Base-by-base conservation (phyloP, 805 yeast genomes). In the Cyberlindnera mrakii region DNA sequence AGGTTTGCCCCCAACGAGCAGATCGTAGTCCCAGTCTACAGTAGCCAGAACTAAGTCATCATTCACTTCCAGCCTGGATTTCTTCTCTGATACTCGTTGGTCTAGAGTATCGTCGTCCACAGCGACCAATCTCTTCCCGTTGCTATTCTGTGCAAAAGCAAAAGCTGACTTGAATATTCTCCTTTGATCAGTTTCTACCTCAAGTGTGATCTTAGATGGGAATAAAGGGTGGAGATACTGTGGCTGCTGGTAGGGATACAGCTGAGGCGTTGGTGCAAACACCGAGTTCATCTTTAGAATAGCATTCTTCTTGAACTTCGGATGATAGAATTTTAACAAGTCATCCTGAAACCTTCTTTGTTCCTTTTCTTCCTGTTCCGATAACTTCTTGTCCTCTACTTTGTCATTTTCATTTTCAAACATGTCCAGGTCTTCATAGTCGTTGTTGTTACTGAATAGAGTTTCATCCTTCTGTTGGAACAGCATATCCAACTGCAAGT, bases 11-110 rank as follows among this genome's bases (percentile, higher is more conserved):
- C 77, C 77, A 14, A 83, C 67, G 18, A 83, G 78, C 10, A 64
- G 67, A 23, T 78, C 80, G 53, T 81, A 85, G 50, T 85, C 79
- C 95, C 95, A 86, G 45, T 82, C 87, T 15, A 85, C 82, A 0
- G 89, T 72, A 0, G 90, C 82, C 18, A 85, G 64, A 3, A 82
- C 65, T 40, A 83, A 55, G 46, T 81, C 85, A 33, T 75, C 77
- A 29, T 76, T 55, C 1, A 49, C 25, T 11, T 44, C 44, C 17
- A 34, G 33, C 31, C 44, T 50, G 14, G 30, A 29, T 37, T 46
- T 52, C 39, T 51, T 52, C 25, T 46, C 46, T 9, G 49, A 18
- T 16, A 43, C 39, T 13, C 41, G 29, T n/a, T 44, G 36, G 17
- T 49, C 52, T 23, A 51, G 35, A 6, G 47, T 35, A 17, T 45